Base-by-base conservation (phyloP, 768 basidiomycete genomes). In the Imleria badia region DNA sequence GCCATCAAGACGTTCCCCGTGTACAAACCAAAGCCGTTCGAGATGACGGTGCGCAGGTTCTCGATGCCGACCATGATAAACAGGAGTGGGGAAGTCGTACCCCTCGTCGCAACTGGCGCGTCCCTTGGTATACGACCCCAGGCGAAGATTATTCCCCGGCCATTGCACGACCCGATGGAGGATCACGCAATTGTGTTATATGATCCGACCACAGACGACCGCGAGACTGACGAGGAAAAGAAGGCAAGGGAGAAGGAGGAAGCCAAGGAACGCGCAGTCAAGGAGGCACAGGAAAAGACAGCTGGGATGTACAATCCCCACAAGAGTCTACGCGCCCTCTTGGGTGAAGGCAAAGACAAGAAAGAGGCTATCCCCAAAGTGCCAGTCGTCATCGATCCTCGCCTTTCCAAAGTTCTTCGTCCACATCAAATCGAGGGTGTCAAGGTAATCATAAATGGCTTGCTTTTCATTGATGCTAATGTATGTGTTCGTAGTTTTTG, bases 361-460 rank as follows among this genome's bases (percentile, higher is more conserved):
- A 87, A 86, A 66, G 78, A 80, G 56, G 77, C 80, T 50, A 72
- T 75, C 19, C 75, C 80, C 14, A 98, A 97, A 72, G 93, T 99
- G 4, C 89, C 96, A 3, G 96, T 99, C 12, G 97, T 99, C 36
- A 97, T 99, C 40, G 96, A 98, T 67, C 96, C 96, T 6, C 78
- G 81, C 36, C 74, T 99, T 34, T 74, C 81, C 33, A 96, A 92
- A 68, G 91, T 96, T 17, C 80, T 99, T 26, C 83, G 96, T 42
- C 96, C 96, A 19, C 96, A 99, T 85, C 96, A 99, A 71, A 85
- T 99, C 23, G 97, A 98, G 71, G 96, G 96, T 56, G 95, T 98
- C 53, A 96, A 96, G 80, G 94, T 94, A 60, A 78, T 64, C 14
- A 45, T 31, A 26, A n/a, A 47, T 23, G 26, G 22, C 12, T 48